Base-by-base conservation (phyloP, 108 stramenopile species). In the Skeletonema potamos region DNA sequence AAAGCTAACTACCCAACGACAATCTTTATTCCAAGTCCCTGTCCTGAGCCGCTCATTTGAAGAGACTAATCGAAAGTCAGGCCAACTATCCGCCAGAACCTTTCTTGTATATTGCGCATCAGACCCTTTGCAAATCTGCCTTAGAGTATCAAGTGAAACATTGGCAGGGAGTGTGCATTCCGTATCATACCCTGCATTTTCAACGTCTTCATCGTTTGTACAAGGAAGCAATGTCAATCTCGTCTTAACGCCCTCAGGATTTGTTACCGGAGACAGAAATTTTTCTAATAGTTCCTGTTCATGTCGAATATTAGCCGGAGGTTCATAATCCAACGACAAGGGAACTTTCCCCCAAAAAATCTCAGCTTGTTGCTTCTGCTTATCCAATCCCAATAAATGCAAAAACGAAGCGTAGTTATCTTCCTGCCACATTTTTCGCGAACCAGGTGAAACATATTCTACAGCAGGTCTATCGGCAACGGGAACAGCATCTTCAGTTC, bases 171-270 rank as follows among this genome's bases (percentile, higher is more conserved):
- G 60, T 37, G 34, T 66, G 58, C 54, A 66, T 17, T 63, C 65
- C 27, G 65, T 54, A 3, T 67, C 61, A 57, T 67, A 63, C 7
- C 57, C 22, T 15, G 60, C 48, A 60, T 15, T 44, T 11, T 36
- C 39, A 20, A 51, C 48, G n/a, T 44, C 22, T 30, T 55, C 32
- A 36, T 66, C 66, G 17, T 54, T 32, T 18, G n/a, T 33, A 59
- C 12, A 54, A 18, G 70, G 70, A 27, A 79, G 20, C 28, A 79
- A 62, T 34, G 70, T 65, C 30, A 79, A 26, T 36, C 59, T 58
- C n/a, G 70, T 48, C 60, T 72, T 71, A 4, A 72, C 65, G 12
- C 77, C 77, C 28, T 58, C 66, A 32, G 77, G 70, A 67, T 79
- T 72, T 1, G 33, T 33, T n/a, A 56, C 43, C n/a, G 76, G 48